These are phyloP conservation scores for Oryza australiensis DNA, from an alignment of 176 grass and related monocot species.

Conservation along the genomic window DNA sequence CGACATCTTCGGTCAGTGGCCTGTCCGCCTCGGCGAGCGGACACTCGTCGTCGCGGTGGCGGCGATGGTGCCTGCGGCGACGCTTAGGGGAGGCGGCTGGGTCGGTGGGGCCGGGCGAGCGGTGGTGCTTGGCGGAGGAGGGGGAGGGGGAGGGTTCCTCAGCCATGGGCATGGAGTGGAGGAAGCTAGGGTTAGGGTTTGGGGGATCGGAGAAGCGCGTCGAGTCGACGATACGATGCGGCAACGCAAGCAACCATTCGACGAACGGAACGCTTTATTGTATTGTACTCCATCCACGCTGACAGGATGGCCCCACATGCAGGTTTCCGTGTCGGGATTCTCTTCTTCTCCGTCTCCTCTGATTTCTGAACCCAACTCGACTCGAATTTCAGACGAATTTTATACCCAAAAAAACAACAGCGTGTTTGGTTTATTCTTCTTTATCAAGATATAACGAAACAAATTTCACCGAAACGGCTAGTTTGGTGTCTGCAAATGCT, in stretches of 20 bases:
- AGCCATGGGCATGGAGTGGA: slow-evolving; percentile 8
- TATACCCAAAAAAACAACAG: not conserved
- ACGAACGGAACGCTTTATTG: not conserved
- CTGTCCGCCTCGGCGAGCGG: slow-evolving; percentile 11
- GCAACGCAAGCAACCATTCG: not conserved
- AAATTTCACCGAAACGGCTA: not conserved
- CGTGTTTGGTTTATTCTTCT: not conserved
- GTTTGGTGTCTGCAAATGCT: not conserved
- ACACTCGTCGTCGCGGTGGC: slow-evolving; percentile 5
- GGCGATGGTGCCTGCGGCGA: slow-evolving; percentile 64
- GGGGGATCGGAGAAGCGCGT: not conserved
- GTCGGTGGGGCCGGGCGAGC: slow-evolving; percentile 39
- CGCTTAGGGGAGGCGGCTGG: slow-evolving; percentile 60
- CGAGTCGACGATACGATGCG: not conserved
- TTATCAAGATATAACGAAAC: not conserved
- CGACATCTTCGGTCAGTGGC: slow-evolving; percentile 52
- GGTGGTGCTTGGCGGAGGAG: slow-evolving; percentile 52
- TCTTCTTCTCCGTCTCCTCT: not conserved
- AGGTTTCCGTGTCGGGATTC: not conserved
- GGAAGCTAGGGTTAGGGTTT: slow-evolving; percentile 66
- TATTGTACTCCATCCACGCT: not conserved
- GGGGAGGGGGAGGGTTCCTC: slow-evolving; percentile 46
- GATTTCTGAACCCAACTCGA: not conserved
- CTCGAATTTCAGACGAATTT: not conserved
- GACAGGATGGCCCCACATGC: not conserved